phyloP scores from a whole-genome alignment of 352 stramenopile genomes.

The Phytophthora lateralis region DNA sequence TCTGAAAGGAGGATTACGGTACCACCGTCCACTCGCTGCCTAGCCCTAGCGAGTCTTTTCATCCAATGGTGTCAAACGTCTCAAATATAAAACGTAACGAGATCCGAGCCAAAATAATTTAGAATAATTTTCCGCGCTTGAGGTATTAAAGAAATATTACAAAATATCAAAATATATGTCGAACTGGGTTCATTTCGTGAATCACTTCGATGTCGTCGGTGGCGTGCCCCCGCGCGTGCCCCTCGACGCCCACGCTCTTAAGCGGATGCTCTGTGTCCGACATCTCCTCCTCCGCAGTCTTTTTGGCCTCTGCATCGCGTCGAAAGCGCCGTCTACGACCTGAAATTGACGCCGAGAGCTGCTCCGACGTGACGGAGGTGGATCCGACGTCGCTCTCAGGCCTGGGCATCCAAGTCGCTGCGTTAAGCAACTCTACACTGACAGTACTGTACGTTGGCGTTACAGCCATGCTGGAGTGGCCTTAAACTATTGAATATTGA shows the following conservation, averaged over 20 bases:
- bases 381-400: slow-evolving; percentile 20
- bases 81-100: too few species aligned
- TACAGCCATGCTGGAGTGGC: neutral
- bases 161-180: too few species aligned
- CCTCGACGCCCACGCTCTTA: slow-evolving; percentile 21
- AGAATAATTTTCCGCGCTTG: too few species aligned
- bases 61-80: too few species aligned
- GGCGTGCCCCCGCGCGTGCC: slow-evolving; percentile 21
- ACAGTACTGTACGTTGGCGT: slow-evolving; percentile 12
- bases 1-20: too few species aligned
- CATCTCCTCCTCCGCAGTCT: slow-evolving; percentile 10
- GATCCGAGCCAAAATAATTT: too few species aligned
- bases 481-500: slow-evolving; percentile 12
- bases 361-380: slow-evolving; percentile 19
- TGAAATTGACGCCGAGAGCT: slow-evolving; percentile 13
- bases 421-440: slow-evolving; percentile 11
- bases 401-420: slow-evolving; percentile 15
- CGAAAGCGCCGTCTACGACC: slow-evolving; percentile 4
- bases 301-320: slow-evolving; percentile 10
- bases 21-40: too few species aligned
- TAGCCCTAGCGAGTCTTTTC: too few species aligned
- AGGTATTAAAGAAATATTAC: too few species aligned
- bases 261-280: slow-evolving; percentile 6
- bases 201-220: slow-evolving; percentile 12
- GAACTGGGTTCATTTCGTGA: slow-evolving; percentile 16